phyloP scores from a whole-genome alignment of 2,329 filamentous ascomycete species.

The Colletotrichum chrysophilum region DNA sequence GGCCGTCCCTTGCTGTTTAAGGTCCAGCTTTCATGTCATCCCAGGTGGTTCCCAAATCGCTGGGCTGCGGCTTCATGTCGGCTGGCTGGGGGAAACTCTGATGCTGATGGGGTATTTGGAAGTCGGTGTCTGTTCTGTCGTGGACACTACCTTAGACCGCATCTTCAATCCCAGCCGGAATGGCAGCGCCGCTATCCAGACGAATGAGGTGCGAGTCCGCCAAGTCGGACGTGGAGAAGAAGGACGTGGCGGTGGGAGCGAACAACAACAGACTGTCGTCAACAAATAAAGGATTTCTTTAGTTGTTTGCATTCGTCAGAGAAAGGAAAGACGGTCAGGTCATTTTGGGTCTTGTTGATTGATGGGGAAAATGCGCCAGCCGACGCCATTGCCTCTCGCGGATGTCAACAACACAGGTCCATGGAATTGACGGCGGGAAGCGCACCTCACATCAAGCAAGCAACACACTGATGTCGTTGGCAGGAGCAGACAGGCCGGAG shows the following conservation, averaged over 20 bases:
- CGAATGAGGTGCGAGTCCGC: neutral
- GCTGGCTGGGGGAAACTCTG: neutral
- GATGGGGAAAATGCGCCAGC: neutral
- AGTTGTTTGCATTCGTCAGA: conserved; percentile 7
- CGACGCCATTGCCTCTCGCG: neutral
- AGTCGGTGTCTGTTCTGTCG: neutral
- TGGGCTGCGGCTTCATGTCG: neutral
- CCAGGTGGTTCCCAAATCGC: neutral
- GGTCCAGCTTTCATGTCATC: conserved; percentile 13
- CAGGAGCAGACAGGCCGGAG: neutral
- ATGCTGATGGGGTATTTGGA: neutral
- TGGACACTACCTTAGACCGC: neutral
- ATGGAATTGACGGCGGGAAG: neutral
- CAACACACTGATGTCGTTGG: neutral
- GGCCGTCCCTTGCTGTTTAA: neutral
- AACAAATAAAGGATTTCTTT: neutral
- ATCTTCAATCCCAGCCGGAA: neutral
- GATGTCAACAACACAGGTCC: neutral
- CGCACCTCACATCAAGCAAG: neutral
- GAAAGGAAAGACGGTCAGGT: neutral
- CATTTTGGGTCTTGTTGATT: neutral
- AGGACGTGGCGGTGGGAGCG: neutral
- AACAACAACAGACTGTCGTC: neutral
- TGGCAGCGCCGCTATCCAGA: neutral
- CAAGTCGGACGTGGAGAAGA: neutral